phyloP scores from a whole-genome alignment of 108 stramenopile species.

The Cyclotella cryptica region DNA sequence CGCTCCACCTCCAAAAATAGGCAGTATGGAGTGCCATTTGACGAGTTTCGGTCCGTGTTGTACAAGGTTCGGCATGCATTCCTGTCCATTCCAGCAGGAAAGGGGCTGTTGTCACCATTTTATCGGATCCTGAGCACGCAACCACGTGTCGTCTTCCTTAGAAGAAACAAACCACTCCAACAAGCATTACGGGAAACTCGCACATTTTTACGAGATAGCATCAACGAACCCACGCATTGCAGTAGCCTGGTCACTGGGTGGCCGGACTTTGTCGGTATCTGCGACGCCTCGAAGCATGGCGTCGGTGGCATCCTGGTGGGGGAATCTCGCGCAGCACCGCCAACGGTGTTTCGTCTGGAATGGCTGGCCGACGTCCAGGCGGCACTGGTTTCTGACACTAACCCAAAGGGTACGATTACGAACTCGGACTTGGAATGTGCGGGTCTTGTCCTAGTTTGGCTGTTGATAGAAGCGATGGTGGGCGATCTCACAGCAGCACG shows the following conservation, averaged over 20 bases:
- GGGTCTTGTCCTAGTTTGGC: conserved; percentile 18
- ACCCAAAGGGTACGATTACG: not conserved
- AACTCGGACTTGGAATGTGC: conserved; percentile 50
- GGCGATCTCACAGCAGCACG: not conserved
- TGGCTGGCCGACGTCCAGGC: not conserved
- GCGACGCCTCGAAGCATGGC: not conserved
- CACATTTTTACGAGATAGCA: not conserved
- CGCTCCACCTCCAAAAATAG: too few species aligned
- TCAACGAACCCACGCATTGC: not conserved
- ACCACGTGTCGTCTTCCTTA: not conserved
- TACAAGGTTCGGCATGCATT: too few species aligned
- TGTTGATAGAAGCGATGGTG: conserved; percentile 5
- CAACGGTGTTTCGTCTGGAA: not conserved
- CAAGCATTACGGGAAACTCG: not conserved
- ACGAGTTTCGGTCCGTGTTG: too few species aligned
- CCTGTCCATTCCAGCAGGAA: not conserved
- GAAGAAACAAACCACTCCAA: not conserved
- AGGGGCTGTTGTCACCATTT: not conserved
- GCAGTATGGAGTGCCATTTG: too few species aligned
- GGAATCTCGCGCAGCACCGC: not conserved
- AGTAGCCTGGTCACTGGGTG: not conserved
- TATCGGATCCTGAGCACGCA: not conserved
- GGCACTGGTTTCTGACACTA: not conserved
- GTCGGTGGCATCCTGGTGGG: not conserved
- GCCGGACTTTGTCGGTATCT: not conserved